Evolutionary conservation across 2,329 filamentous ascomycete species (phyloP).

Genomic region (Verticillium dahliae): DNA sequence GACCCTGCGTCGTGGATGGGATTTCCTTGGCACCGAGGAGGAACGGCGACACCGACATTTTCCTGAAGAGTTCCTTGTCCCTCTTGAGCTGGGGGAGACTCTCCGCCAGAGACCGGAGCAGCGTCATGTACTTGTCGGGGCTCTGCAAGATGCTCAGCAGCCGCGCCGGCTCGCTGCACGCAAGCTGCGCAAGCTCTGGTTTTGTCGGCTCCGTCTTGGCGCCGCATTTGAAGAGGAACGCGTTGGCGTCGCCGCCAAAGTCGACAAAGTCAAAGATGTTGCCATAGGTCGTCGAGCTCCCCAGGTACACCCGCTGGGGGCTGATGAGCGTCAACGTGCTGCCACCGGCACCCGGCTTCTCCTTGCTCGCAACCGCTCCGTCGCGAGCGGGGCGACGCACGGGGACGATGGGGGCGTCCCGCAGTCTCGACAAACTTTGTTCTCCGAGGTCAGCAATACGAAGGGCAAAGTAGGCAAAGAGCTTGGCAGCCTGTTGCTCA

Average conservation of each 20-base stretch:
- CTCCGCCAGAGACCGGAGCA: slow-evolving; percentile 76
- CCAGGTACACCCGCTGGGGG: slow-evolving; percentile 75
- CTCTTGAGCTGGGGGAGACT: slow-evolving; percentile 62
- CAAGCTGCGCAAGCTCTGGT: slow-evolving; percentile 72
- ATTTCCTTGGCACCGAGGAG: slow-evolving; percentile 80
- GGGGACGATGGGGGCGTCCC: slow-evolving; percentile 65
- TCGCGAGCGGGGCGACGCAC: slow-evolving; percentile 31
- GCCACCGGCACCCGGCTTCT: neutral
- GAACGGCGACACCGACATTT: slow-evolving; percentile 70
- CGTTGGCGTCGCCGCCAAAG: slow-evolving; percentile 80
- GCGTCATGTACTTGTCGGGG: slow-evolving; percentile 77
- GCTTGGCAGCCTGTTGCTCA: slow-evolving; percentile 55
- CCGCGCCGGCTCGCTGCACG: slow-evolving; percentile 77
- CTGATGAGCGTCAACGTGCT: slow-evolving; percentile 46
- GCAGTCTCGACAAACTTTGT: slow-evolving; percentile 52
- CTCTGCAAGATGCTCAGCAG: slow-evolving; percentile 74
- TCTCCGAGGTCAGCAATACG: slow-evolving; percentile 68
- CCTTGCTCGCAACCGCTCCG: slow-evolving; percentile 10
- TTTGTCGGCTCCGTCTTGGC: slow-evolving; percentile 89
- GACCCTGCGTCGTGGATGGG: slow-evolving; percentile 33
- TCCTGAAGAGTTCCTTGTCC: slow-evolving; percentile 70
- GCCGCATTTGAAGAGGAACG: slow-evolving; percentile 81
- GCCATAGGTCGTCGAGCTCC: slow-evolving; percentile 61
- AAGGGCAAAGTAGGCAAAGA: slow-evolving; percentile 80
- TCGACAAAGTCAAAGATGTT: slow-evolving; percentile 97